Percentiles rank a stretch among this genome's conserved stretches.
These are phyloP conservation scores for Macrophomina tecta DNA, from an alignment of 2,329 filamentous ascomycete genomes.

Conservation along the genomic window DNA sequence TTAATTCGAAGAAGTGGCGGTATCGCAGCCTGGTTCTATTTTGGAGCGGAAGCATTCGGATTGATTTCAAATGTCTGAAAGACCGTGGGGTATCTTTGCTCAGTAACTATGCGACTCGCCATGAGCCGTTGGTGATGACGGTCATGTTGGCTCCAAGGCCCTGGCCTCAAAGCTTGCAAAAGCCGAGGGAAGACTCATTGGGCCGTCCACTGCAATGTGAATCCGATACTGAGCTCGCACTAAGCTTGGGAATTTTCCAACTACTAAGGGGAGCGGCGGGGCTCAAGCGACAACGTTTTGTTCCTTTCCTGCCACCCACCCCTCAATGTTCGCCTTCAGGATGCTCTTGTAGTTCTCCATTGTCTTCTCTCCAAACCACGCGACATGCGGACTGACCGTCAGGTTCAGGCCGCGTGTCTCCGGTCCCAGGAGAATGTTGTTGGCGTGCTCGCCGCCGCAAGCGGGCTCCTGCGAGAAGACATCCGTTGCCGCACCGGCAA, in stretches of 20 bases:
- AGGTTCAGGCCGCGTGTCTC: conserved; percentile 56
- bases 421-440: conserved; percentile 51
- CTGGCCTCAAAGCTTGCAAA: too few species aligned
- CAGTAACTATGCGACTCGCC: too few species aligned
- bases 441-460: conserved; percentile 43
- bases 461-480: conserved; percentile 58
- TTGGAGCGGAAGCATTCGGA: too few species aligned
- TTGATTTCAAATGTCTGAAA: too few species aligned
- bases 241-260: background rate
- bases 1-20: too few species aligned
- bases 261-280: background rate
- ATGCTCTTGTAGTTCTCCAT: conserved; percentile 53
- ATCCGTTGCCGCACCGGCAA: conserved; percentile 59
- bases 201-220: too few species aligned
- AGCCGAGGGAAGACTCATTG: too few species aligned
- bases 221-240: too few species aligned
- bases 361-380: conserved; percentile 59
- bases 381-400: conserved; percentile 59
- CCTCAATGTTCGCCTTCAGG: conserved; percentile 56
- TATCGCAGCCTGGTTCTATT: too few species aligned
- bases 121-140: too few species aligned
- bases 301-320: conserved; percentile 48
- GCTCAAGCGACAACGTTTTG: conserved; percentile 43
- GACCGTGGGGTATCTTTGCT: too few species aligned
- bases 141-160: too few species aligned